Percentiles rank a stretch among this genome's conserved stretches.
phyloP scores from a whole-genome alignment of 495 filamentous ascomycete species.

The Thermochaetoides thermophila region DNA sequence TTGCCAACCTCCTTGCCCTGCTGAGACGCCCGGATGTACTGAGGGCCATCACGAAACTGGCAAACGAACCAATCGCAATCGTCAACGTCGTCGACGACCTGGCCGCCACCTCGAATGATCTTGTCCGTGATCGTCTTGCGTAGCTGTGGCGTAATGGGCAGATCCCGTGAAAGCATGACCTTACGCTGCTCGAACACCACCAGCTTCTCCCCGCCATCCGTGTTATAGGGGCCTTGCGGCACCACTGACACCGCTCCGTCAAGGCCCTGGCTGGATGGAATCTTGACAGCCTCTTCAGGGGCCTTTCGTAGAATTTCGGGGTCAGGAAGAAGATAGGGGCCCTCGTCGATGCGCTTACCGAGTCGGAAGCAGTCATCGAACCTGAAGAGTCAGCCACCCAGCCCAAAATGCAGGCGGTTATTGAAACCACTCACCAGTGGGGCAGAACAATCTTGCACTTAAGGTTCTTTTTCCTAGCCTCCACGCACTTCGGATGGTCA shows the following conservation, averaged over 20 bases:
- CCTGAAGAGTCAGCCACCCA: slow-evolving; percentile 29
- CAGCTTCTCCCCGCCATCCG: slow-evolving; percentile 20
- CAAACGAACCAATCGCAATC: slow-evolving; percentile 72
- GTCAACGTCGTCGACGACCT: slow-evolving; percentile 48
- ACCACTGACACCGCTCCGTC: slow-evolving; percentile 57
- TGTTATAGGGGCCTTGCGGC: slow-evolving; percentile 33
- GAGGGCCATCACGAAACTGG: slow-evolving; percentile 64
- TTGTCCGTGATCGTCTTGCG: slow-evolving; percentile 52
- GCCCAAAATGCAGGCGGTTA: neutral
- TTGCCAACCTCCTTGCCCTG: slow-evolving; percentile 73
- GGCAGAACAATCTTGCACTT: slow-evolving; percentile 78
- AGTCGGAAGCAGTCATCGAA: slow-evolving; percentile 95
- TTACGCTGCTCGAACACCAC: slow-evolving; percentile 52
- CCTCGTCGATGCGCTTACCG: slow-evolving; percentile 72
- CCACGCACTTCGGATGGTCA: slow-evolving; percentile 54
- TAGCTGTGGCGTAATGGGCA: slow-evolving; percentile 51
- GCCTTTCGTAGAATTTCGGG: slow-evolving; percentile 55
- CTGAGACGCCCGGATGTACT: slow-evolving; percentile 64
- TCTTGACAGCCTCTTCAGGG: slow-evolving; percentile 38
- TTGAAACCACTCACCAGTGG: slow-evolving; percentile 53
- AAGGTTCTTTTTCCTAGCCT: slow-evolving; percentile 45
- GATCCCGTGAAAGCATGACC: slow-evolving; percentile 54
- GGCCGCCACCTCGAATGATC: slow-evolving; percentile 52
- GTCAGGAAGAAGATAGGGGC: slow-evolving; percentile 75
- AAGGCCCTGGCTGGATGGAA: slow-evolving; percentile 44